A percentile compares a stretch with the other conserved stretches of the same genome.
Evolutionary conservation across 2,329 filamentous ascomycete genomes (phyloP).

Genomic region (Bipolaris victoriae): DNA sequence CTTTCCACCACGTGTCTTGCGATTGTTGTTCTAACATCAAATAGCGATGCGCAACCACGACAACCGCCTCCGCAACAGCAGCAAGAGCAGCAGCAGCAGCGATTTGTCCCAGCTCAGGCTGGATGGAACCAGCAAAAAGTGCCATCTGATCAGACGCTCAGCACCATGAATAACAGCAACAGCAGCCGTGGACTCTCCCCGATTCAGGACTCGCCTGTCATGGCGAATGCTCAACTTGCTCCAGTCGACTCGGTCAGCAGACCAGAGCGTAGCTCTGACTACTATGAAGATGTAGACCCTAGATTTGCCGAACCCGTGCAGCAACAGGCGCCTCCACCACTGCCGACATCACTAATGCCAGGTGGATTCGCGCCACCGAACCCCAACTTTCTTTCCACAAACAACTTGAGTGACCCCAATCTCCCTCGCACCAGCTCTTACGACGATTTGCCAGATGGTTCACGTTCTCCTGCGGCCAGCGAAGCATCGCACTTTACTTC

Average conservation of each 20-base stretch:
- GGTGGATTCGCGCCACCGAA: constrained; percentile 43
- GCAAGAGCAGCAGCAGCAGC: constrained; percentile 25
- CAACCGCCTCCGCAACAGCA: constrained; percentile 23
- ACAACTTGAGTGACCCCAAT: constrained; percentile 39
- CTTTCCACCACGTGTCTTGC: too few relatives aligned
- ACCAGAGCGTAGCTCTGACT: constrained; percentile 57
- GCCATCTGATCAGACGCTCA: constrained; percentile 34
- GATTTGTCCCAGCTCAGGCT: constrained; percentile 56
- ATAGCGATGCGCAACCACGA: constrained; percentile 19
- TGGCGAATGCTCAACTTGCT: constrained; percentile 41
- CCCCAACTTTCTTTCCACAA: constrained; percentile 32
- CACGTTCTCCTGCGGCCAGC: constrained; percentile 73
- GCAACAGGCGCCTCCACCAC: constrained; percentile 32
- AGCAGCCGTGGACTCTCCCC: constrained; percentile 48
- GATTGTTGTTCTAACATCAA: constrained; percentile 10
- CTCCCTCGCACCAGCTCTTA: constrained; percentile 58
- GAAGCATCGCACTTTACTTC: constrained; percentile 88
- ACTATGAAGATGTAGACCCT: constrained; percentile 94
- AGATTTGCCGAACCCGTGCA: constrained; percentile 69
- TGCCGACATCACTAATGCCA: constrained; percentile 45
- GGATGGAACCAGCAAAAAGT: constrained; percentile 49
- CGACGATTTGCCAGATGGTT: constrained; percentile 68
- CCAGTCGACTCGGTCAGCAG: constrained; percentile 27
- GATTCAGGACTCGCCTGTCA: constrained; percentile 49
- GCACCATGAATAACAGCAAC: constrained; percentile 33